phyloP scores from a whole-genome alignment of 805 yeast genomes.

The Candida ponderosae region DNA sequence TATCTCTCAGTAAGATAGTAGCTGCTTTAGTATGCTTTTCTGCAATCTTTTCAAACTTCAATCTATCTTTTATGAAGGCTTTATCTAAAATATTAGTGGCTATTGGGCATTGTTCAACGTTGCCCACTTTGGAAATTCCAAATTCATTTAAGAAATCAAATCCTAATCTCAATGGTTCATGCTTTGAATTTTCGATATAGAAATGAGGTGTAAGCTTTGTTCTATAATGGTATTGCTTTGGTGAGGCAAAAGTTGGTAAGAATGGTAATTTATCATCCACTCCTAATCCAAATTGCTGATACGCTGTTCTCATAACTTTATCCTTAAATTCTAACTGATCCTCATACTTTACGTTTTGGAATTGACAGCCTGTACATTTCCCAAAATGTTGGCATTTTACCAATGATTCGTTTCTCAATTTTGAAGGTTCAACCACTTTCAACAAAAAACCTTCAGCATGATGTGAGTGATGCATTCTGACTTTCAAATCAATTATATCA shows the following conservation, averaged over 20 bases:
- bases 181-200: slow-evolving; percentile 68
- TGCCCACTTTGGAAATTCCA: slow-evolving; percentile 39
- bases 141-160: slow-evolving; percentile 60
- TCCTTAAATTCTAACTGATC: slow-evolving; percentile 67
- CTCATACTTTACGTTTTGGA: slow-evolving; percentile 66
- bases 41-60: slow-evolving; percentile 33
- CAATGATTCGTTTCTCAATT: slow-evolving; percentile 42
- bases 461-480: slow-evolving; percentile 65
- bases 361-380: slow-evolving; percentile 90
- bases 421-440: slow-evolving; percentile 34
- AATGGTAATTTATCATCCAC: slow-evolving; percentile 42
- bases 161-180: slow-evolving; percentile 52
- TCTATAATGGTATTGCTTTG: slow-evolving; percentile 66
- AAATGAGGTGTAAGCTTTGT: slow-evolving; percentile 96
- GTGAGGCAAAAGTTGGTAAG: slow-evolving; percentile 62
- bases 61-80: slow-evolving; percentile 65
- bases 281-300: slow-evolving; percentile 59
- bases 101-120: slow-evolving; percentile 85
- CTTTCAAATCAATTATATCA: slow-evolving; percentile 59
- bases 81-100: slow-evolving; percentile 74
- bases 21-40: slow-evolving; percentile 67
- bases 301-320: slow-evolving; percentile 73
- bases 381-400: slow-evolving; percentile 71
- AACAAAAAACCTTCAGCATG: slow-evolving; percentile 71
- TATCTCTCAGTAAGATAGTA: slow-evolving; percentile 76